Percentiles rank a stretch among this genome's conserved stretches.
These are phyloP conservation scores for Magnusiomyces tetraspermus DNA, from an alignment of 1,139 yeast species.

Conservation along the genomic window DNA sequence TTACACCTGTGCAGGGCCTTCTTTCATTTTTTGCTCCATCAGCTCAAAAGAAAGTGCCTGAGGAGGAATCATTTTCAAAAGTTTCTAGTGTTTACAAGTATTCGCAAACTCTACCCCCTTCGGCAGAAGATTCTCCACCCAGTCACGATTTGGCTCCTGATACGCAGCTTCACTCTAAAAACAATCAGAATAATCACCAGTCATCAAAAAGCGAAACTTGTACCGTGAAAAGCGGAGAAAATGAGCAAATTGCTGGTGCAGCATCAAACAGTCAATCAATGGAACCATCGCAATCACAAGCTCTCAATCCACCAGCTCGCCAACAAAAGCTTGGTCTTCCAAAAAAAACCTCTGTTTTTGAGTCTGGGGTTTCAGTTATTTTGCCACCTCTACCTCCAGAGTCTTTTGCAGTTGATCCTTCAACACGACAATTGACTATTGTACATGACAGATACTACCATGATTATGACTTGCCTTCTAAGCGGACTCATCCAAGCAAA, in stretches of 20 bases:
- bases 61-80: neutral
- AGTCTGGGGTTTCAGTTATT: slow-evolving; percentile 68
- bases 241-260: too few relatives aligned
- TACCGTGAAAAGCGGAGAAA: too few relatives aligned
- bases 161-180: too few relatives aligned
- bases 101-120: slow-evolving; percentile 25
- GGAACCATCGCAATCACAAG: too few relatives aligned
- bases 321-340: slow-evolving; percentile 28
- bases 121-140: slow-evolving; percentile 17
- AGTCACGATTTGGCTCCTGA: too few relatives aligned
- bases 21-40: slow-evolving; percentile 30
- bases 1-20: slow-evolving; percentile 19
- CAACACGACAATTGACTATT: slow-evolving; percentile 44
- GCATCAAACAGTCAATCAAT: too few relatives aligned
- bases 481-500: too few relatives aligned
- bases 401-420: slow-evolving; percentile 60
- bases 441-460: slow-evolving; percentile 73
- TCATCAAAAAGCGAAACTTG: too few relatives aligned
- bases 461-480: slow-evolving; percentile 55
- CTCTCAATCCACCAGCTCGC: too few relatives aligned
- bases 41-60: slow-evolving; percentile 20
- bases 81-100: slow-evolving; percentile 27
- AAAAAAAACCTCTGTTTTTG: slow-evolving; percentile 71
- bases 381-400: slow-evolving; percentile 81
- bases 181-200: too few relatives aligned